A percentile compares a stretch with the other conserved stretches of the same genome.
These are phyloP conservation scores for Clarireedia sp. DNA, from an alignment of 2,329 filamentous ascomycete species.

Conservation along the genomic window DNA sequence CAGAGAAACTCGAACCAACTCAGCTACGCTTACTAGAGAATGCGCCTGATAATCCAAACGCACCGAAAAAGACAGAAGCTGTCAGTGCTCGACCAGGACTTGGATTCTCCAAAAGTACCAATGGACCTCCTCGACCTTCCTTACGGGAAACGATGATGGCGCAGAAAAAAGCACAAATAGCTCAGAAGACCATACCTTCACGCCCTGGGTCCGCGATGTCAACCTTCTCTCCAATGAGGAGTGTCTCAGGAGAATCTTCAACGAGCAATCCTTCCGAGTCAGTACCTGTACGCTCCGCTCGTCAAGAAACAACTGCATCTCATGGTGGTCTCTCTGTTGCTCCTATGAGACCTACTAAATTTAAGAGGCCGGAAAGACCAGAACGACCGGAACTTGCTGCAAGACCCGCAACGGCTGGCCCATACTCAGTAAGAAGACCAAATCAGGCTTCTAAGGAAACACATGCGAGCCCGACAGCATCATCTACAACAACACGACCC, in stretches of 20 bases:
- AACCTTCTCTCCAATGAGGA: conserved; percentile 46
- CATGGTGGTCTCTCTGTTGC: conserved; percentile 55
- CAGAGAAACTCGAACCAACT: conserved; percentile 68
- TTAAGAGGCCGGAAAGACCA: conserved; percentile 42
- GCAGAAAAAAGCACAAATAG: conserved; percentile 58
- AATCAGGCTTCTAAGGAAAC: conserved; percentile 26
- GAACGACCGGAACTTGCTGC: conserved; percentile 43
- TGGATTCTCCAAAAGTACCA: conserved; percentile 56
- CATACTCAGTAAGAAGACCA: conserved; percentile 50
- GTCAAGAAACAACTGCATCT: conserved; percentile 34
- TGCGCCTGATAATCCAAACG: conserved; percentile 74
- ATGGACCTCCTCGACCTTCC: conserved; percentile 50
- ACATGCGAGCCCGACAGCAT: conserved; percentile 28
- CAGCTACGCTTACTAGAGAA: conserved; percentile 75
- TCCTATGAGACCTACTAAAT: conserved; percentile 51
- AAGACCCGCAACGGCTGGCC: conserved; percentile 56
- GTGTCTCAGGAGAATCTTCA: conserved; percentile 29
- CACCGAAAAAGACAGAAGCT: conserved; percentile 47
- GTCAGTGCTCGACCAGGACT: conserved; percentile 45
- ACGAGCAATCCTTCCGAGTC: conserved; percentile 31
- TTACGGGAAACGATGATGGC: conserved; percentile 79
- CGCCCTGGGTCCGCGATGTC: conserved; percentile 59
- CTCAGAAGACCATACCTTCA: conserved; percentile 44
- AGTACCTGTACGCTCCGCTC: conserved; percentile 31
- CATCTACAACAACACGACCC: conserved; percentile 29